Evolutionary conservation across 2,329 filamentous ascomycete species (phyloP), one percentile per base, ranked within the genome.

Genomic region (Eutypella sp.): DNA sequence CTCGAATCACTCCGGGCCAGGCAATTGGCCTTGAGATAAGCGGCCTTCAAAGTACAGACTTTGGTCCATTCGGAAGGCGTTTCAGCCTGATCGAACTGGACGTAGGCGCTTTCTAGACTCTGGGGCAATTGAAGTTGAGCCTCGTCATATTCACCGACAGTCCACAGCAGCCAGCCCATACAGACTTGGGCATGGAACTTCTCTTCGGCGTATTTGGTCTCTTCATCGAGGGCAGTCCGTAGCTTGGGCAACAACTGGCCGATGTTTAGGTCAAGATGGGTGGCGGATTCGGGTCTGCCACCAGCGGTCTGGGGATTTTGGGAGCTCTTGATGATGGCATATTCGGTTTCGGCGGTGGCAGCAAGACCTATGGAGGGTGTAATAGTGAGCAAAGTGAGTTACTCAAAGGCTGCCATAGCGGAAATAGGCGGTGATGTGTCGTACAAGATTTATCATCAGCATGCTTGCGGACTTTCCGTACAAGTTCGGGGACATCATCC

Each of bases 391-490:
- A 22, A 49, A n/a, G n/a, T n/a, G n/a, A n/a, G n/a, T n/a, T n/a
- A n/a, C n/a, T n/a, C n/a, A n/a, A n/a, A n/a, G n/a, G n/a, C n/a
- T n/a, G n/a, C n/a, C n/a, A n/a, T n/a, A n/a, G n/a, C 34, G n/a
- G 31, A 34, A n/a, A 16, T 4, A 23, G 36, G 46, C 39, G 39
- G 45, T 47, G 42, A 48, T 41, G 49, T 46, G 52, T 62, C 81
- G 58, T 84, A 96, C 92, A 96, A 68, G 81, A 80, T 66, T 88
- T 81, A 50, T 87, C 81, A 34, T 90, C 85, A 57, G 90, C 88
- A 77, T 99, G 92, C 68, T 99, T 97, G 61, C 86, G 87, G 60
- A 97, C 79, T 70, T 99, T 99, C 65, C 92, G 83, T 59, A 93
- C 84, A 52, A 95, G 78, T 70, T 97, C 92, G 22, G 89, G 88